Evolutionary conservation across 1,284 basidiomycete genomes (phyloP).

Genomic region (Cutaneotrichosporon curvatum): DNA sequence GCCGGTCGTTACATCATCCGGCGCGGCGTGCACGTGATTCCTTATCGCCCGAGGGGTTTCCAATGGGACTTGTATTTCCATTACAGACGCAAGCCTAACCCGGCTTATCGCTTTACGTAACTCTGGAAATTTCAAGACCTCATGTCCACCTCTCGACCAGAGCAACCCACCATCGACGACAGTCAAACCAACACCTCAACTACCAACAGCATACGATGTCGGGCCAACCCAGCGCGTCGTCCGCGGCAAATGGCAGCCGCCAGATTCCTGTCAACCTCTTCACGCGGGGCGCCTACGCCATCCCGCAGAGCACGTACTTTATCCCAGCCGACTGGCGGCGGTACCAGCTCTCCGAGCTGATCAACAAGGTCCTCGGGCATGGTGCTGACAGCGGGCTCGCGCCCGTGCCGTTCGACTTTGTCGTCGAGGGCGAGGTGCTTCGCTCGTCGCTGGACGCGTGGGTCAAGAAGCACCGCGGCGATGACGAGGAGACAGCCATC

Average conservation of each 20-base stretch:
- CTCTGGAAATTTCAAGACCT: too few relatives aligned
- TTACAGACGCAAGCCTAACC: too few relatives aligned
- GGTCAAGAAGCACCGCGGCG: conserved; percentile 63
- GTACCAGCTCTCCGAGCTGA: conserved; percentile 93
- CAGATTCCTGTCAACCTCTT: conserved; percentile 66
- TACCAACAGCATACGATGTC: too few relatives aligned
- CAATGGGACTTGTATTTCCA: too few relatives aligned
- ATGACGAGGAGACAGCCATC: conserved; percentile 67
- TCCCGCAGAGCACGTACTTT: conserved; percentile 89
- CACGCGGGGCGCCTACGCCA: conserved; percentile 63
- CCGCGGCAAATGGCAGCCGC: conserved; percentile 3
- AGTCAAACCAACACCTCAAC: too few relatives aligned
- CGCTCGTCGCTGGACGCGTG: conserved; percentile 68
- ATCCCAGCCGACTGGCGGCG: conserved; percentile 84
- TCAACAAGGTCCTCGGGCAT: conserved; percentile 85
- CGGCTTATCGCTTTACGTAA: too few relatives aligned
- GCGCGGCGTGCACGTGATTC: too few relatives aligned
- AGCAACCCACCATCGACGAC: too few relatives aligned
- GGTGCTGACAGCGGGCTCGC: conserved; percentile 38
- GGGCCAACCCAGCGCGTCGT: too few relatives aligned
- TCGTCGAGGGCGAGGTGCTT: conserved; percentile 75
- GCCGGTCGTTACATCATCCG: too few relatives aligned
- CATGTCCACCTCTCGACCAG: too few relatives aligned
- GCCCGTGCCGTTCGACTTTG: conserved; percentile 88
- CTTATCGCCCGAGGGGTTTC: too few relatives aligned